These are phyloP conservation scores for Rhodofomes roseus DNA, from an alignment of 1,284 basidiomycete genomes.

Conservation along the genomic window DNA sequence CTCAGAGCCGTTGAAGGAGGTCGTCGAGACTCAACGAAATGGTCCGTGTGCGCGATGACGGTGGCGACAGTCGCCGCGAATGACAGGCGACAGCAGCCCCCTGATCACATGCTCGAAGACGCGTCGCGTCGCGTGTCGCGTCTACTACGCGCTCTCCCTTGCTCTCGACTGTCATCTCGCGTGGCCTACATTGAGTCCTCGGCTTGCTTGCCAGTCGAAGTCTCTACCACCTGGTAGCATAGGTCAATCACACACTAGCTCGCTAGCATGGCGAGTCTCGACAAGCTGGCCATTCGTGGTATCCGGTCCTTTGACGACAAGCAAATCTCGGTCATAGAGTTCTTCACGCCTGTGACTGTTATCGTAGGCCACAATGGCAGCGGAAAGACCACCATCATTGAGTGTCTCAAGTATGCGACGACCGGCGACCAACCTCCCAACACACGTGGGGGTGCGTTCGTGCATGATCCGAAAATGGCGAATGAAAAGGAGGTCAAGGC, in stretches of 20 bases:
- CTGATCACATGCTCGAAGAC: neutral
- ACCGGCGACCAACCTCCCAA: constrained; percentile 98
- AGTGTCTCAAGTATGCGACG: constrained; percentile 98
- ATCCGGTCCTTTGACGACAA: constrained; percentile 96
- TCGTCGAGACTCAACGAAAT: too few relatives aligned
- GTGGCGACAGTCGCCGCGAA: neutral
- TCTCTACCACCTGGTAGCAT: neutral
- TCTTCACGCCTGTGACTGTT: constrained; percentile 96
- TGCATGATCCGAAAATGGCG: constrained; percentile 99
- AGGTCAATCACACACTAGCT: constrained; percentile 26
- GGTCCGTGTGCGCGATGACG: neutral
- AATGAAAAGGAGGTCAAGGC: constrained; percentile 99
- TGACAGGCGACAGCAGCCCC: neutral
- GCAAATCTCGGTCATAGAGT: constrained; percentile 91
- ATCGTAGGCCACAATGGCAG: constrained; percentile 99
- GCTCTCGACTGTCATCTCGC: neutral
- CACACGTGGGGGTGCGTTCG: constrained; percentile 95
- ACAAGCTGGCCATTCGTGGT: constrained; percentile 85
- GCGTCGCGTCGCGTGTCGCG: constrained; percentile 14
- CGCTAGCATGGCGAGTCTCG: constrained; percentile 78
- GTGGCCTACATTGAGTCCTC: neutral
- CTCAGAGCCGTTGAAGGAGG: too few relatives aligned
- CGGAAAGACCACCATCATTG: constrained; percentile 99
- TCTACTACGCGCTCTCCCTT: neutral
- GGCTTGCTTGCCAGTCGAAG: neutral